Conservation (phyloP, 2,329 filamentous ascomycete species). For the Seiridium unicorne region DNA sequence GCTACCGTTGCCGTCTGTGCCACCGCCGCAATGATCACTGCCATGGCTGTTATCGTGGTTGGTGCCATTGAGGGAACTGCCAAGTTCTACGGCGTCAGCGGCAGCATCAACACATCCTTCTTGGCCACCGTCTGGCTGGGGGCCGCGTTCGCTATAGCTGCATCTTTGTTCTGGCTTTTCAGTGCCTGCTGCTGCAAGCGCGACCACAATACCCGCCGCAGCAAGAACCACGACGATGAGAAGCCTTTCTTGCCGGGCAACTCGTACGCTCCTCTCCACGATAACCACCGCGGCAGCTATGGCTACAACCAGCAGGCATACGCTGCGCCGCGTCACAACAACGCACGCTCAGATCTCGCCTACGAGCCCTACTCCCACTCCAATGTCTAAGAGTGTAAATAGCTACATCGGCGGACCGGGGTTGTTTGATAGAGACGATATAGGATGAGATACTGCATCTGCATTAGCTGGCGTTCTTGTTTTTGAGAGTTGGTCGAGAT, state of each 20-base stretch:
- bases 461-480: constrained; percentile 1
- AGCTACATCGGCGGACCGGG: background rate
- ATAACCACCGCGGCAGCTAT: constrained; percentile 29
- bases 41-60: constrained; percentile 68
- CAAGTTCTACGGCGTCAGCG: constrained; percentile 69
- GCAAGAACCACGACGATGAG: constrained; percentile 38
- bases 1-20: constrained; percentile 54
- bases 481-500: background rate
- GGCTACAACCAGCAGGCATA: constrained; percentile 32
- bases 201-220: constrained; percentile 42
- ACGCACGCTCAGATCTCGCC: constrained; percentile 48
- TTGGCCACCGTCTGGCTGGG: constrained; percentile 76
- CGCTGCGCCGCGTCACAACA: constrained; percentile 37
- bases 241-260: constrained; percentile 51
- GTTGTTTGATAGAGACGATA: background rate
- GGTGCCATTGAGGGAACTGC: constrained; percentile 66
- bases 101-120: constrained; percentile 66
- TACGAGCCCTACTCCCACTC: constrained; percentile 57
- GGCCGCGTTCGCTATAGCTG: constrained; percentile 71
- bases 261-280: constrained; percentile 44
- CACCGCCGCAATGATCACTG: constrained; percentile 72
- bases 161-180: constrained; percentile 86
- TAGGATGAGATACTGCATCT: background rate
- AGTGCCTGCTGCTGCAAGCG: constrained; percentile 85
- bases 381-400: background rate